Percentiles rank a stretch among this genome's conserved stretches.
These are phyloP conservation scores for Talaromyces islandicus DNA, from an alignment of 2,329 filamentous ascomycete species.

Conservation along the genomic window DNA sequence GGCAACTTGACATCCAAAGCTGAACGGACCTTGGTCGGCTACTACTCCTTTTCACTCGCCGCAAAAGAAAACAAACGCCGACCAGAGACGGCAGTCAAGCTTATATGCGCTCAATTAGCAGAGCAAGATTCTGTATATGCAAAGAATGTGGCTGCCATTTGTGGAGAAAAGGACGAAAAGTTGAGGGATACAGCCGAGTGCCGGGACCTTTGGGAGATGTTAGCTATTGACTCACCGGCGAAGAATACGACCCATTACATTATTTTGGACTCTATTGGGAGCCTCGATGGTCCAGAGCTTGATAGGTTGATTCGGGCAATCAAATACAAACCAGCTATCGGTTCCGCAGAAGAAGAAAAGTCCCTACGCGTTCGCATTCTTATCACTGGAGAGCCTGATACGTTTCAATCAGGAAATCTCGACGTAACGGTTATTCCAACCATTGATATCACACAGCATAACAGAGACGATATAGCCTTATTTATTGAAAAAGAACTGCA, in stretches of 20 bases:
- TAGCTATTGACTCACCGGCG: background rate
- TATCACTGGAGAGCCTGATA: background rate
- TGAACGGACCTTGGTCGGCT: background rate
- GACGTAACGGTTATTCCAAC: background rate
- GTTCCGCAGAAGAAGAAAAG: background rate
- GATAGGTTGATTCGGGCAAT: background rate
- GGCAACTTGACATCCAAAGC: background rate
- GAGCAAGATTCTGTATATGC: background rate
- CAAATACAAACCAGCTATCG: background rate
- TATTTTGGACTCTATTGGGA: background rate
- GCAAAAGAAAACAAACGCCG: background rate
- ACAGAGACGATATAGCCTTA: background rate
- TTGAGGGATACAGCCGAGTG: background rate
- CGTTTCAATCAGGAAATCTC: background rate
- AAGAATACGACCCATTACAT: background rate
- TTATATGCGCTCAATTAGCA: background rate
- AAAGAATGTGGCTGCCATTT: background rate
- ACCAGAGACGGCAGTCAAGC: background rate
- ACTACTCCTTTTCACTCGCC: background rate
- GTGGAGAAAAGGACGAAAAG: background rate
- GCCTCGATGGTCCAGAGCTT: background rate
- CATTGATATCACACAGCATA: background rate
- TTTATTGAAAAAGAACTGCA: background rate
- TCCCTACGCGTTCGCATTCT: background rate
- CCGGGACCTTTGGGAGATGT: background rate